Evolutionary conservation across 208 protist genomes (phyloP).

Genomic region (Leishmania aethiopica): DNA sequence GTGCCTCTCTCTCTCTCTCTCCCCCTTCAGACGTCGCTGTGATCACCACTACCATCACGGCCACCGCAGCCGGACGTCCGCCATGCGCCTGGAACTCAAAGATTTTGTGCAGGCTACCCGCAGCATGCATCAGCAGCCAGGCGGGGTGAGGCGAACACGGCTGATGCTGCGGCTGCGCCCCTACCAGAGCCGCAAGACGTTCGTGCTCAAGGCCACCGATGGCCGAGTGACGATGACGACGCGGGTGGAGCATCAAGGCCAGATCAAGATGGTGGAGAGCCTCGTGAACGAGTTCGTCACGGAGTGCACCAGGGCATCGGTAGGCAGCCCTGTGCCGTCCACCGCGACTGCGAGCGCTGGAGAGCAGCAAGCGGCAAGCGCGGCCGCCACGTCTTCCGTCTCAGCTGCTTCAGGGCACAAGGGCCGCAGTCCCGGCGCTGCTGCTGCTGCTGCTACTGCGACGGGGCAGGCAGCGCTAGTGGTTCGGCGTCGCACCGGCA

Average conservation of each 20-base stretch:
- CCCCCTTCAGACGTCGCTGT: neutral
- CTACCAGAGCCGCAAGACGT: constrained; percentile 33
- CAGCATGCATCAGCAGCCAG: constrained; percentile 58
- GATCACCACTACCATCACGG: neutral
- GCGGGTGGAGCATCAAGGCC: constrained; percentile 52
- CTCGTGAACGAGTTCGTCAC: constrained; percentile 68
- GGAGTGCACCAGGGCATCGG: constrained; percentile 40
- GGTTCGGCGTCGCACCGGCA: neutral
- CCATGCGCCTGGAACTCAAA: constrained; percentile 61
- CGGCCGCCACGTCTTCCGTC: neutral
- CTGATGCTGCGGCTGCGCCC: constrained; percentile 73
- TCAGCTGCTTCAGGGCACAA: constrained; percentile 6
- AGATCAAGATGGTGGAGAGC: constrained; percentile 65
- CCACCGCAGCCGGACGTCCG: neutral
- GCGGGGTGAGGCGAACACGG: constrained; percentile 63
- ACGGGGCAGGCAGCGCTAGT: neutral
- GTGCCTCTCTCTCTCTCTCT: neutral
- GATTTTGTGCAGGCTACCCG: constrained; percentile 62
- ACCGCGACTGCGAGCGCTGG: neutral
- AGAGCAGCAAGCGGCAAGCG: neutral
- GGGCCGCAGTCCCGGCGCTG: neutral
- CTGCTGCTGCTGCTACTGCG: neutral
- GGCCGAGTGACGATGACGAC: constrained; percentile 69
- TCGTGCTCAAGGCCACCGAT: constrained; percentile 77
- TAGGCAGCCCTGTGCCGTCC: neutral